phyloP scores from a whole-genome alignment of 2,329 filamentous ascomycete genomes.

The Colletotrichum australisinense region DNA sequence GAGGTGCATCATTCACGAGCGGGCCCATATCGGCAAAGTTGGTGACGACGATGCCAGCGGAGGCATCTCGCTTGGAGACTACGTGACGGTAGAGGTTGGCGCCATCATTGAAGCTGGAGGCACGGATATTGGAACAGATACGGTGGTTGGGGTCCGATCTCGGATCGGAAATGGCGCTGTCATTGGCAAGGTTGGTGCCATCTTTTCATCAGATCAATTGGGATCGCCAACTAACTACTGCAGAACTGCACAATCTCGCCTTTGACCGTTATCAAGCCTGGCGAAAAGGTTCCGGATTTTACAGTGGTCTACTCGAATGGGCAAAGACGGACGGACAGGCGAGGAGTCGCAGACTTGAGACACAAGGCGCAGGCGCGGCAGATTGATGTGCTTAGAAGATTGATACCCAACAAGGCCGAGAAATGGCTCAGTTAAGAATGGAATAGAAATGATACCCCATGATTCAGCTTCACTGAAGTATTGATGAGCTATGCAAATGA shows the following conservation, averaged over 20 bases:
- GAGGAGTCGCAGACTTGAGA: conserved; percentile 71
- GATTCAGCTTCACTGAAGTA: not conserved
- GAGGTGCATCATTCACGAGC: conserved; percentile 84
- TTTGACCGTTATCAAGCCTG: conserved; percentile 67
- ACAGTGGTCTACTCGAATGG: conserved; percentile 78
- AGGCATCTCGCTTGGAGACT: conserved; percentile 70
- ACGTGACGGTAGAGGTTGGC: conserved; percentile 71
- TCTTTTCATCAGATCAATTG: not conserved
- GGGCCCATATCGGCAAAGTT: conserved; percentile 64
- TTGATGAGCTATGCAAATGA: not conserved
- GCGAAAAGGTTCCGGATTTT: conserved; percentile 71
- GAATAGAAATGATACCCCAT: conserved; percentile 25
- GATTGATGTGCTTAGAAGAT: conserved; percentile 72
- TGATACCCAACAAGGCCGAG: conserved; percentile 70
- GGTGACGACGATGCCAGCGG: conserved; percentile 47
- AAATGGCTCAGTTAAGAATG: conserved; percentile 30
- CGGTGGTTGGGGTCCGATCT: conserved; percentile 68
- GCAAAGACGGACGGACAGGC: conserved; percentile 66
- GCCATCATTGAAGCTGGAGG: conserved; percentile 71
- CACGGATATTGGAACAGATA: conserved; percentile 71
- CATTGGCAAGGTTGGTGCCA: conserved; percentile 66
- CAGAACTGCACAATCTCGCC: conserved; percentile 79
- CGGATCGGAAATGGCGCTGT: conserved; percentile 69
- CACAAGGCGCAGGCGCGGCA: conserved; percentile 74
- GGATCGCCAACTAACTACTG: conserved; percentile 5